Base-by-base conservation (phyloP, 2,329 filamentous ascomycete genomes). In the Sclerotinia sclerotiorum region DNA sequence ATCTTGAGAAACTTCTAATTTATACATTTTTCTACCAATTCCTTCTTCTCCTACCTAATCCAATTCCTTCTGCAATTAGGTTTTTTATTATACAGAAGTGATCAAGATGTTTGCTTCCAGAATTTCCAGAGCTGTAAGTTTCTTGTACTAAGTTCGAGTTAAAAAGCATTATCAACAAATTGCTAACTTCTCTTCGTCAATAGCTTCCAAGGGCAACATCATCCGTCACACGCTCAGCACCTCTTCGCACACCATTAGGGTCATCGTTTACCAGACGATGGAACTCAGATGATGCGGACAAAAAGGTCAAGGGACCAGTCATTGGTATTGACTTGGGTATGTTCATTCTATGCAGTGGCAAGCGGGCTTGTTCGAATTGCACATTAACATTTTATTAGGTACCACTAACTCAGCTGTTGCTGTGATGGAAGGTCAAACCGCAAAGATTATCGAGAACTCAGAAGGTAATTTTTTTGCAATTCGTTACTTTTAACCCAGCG, bases 371-470 rank as follows among this genome's bases (percentile, higher is more conserved):
- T 55, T 29, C 1, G 13, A 69, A 66, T 68, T 58, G 69, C 56
- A 72, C 72, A 64, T 72, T 77, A 35, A 75, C 61, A 52, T 57
- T 21, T 19, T 44, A 60, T 61, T 69, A 90, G 88, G 88, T 79
- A 98, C 94, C 79, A 98, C 94, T 77, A 98, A 98, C 88, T 97
- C 94, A 70, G 94, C 94, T 68, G 94, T 98, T 71, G 94, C 94
- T 78, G 85, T 98, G 74, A 97, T 98, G 94, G 94, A 98, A 86
- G 95, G 94, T 82, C 97, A 97, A 86, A 83, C 87, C 68, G 93
- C 94, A 76, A 93, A 90, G 83, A 98, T 98, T 80, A 98, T 98
- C 80, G 94, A 97, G 84, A 98, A 98, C 87, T 85, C 94, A 39
- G 94, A 98, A 86, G 94, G 93, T 93, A 83, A 27, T 32, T 51